Conservation (phyloP, 345 rosid species). For the Dovyalis caffra region DNA sequence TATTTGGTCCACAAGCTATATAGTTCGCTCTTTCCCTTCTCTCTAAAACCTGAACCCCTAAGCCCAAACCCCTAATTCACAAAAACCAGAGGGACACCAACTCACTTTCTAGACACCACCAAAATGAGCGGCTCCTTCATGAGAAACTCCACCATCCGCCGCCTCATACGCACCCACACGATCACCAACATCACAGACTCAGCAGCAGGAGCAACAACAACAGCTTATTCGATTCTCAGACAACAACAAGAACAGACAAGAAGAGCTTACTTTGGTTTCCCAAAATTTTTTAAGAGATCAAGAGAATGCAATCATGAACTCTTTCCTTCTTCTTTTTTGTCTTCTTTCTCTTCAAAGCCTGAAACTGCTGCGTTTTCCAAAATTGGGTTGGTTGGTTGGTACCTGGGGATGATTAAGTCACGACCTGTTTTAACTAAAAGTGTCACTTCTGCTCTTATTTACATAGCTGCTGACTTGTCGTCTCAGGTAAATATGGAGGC, state of each 20-base stretch:
- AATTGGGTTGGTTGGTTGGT: slow-evolving; percentile 71
- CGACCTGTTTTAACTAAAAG: slow-evolving; percentile 82
- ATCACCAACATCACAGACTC: slow-evolving; percentile 24
- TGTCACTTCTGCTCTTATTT: slow-evolving; percentile 60
- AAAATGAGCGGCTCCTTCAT: slow-evolving; percentile 45
- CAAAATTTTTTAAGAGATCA: slow-evolving; percentile 34
- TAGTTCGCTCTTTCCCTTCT: neutral
- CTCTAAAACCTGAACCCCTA: neutral
- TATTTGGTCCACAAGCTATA: neutral
- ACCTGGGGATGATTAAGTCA: slow-evolving; percentile 77
- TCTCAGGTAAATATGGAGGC: slow-evolving; percentile 58
- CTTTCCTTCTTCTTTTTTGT: slow-evolving; percentile 23
- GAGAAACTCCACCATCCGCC: slow-evolving; percentile 32
- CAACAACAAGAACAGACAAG: neutral
- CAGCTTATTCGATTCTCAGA: slow-evolving; percentile 14
- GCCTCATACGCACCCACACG: slow-evolving; percentile 25
- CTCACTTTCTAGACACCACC: neutral
- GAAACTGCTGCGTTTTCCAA: slow-evolving; percentile 32
- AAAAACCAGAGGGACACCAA: neutral
- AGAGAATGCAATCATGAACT: slow-evolving; percentile 20
- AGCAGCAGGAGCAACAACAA: slow-evolving; percentile 8
- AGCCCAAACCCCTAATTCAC: neutral
- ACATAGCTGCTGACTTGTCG: slow-evolving; percentile 82
- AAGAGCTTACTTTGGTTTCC: slow-evolving; percentile 44
- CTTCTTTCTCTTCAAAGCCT: slow-evolving; percentile 32